These are phyloP conservation scores for Cyberlindnera mycetangii DNA, from an alignment of 805 yeast genomes.

Conservation along the genomic window DNA sequence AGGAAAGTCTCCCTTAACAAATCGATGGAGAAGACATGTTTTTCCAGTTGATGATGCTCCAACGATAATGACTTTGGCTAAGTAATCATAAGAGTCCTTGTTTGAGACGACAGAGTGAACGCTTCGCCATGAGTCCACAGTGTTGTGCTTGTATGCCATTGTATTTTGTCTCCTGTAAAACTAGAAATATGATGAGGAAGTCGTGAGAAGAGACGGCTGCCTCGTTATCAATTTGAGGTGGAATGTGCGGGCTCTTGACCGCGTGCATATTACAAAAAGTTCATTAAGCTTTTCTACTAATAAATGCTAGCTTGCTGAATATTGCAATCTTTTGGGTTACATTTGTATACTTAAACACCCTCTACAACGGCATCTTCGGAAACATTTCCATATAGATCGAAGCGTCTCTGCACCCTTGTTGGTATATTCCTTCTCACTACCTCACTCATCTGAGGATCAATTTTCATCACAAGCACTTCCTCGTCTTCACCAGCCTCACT, in stretches of 20 bases:
- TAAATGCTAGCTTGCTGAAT: too few relatives aligned
- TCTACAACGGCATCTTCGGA: slow-evolving; percentile 18
- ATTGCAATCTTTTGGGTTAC: too few relatives aligned
- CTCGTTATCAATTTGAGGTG: neutral
- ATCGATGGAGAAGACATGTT: slow-evolving; percentile 39
- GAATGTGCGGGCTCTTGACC: slow-evolving; percentile 1
- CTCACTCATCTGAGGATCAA: slow-evolving; percentile 54
- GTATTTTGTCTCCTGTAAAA: neutral
- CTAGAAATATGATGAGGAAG: neutral
- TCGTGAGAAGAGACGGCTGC: neutral
- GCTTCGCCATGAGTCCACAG: slow-evolving; percentile 4
- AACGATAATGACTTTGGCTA: slow-evolving; percentile 39
- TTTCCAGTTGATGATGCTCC: slow-evolving; percentile 45
- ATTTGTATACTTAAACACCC: neutral
- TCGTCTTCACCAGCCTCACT: slow-evolving; percentile 77
- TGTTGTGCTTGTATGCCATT: neutral
- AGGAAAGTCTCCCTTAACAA: slow-evolving; percentile 27
- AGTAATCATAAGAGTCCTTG: slow-evolving; percentile 30
- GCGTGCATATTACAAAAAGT: too few relatives aligned
- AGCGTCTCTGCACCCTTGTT: slow-evolving; percentile 62
- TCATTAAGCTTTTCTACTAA: too few relatives aligned
- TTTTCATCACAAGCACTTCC: slow-evolving; percentile 64
- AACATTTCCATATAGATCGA: slow-evolving; percentile 49
- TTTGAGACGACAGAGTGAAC: slow-evolving; percentile 6
- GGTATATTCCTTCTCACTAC: slow-evolving; percentile 64